These are phyloP conservation scores for Panicum miliaceum DNA, from an alignment of 176 grass and related monocot species.

Conservation along the genomic window DNA sequence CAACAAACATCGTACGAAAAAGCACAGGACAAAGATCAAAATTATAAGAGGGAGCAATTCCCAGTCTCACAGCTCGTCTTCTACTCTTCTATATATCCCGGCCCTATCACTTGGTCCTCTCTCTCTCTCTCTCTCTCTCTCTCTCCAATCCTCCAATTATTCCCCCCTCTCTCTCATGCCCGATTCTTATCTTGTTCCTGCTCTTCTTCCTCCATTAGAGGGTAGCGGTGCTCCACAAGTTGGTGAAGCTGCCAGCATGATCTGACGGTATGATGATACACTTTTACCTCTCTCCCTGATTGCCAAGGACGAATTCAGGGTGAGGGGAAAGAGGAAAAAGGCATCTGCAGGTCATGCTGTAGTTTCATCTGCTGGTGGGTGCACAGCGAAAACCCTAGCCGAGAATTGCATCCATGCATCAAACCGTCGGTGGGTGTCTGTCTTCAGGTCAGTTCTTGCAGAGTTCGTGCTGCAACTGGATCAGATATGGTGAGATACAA, in stretches of 20 bases:
- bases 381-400: conserved; percentile 54
- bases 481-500: conserved; percentile 27
- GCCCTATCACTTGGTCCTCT: neutral
- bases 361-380: conserved; percentile 76
- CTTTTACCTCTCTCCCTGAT: neutral
- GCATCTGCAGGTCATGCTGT: conserved; percentile 67
- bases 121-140: conserved; percentile 13
- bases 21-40: neutral
- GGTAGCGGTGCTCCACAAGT: conserved; percentile 57
- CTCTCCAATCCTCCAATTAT: conserved; percentile 17
- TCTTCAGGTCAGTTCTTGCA: neutral
- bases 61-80: neutral
- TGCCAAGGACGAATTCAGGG: neutral
- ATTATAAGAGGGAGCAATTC: neutral
- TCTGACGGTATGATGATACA: conserved; percentile 53
- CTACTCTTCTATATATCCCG: conserved; percentile 49
- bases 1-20: conserved; percentile 37
- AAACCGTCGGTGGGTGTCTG: neutral
- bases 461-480: neutral
- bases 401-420: neutral
- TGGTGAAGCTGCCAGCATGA: conserved; percentile 88
- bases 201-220: neutral
- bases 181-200: conserved; percentile 3
- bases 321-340: neutral
- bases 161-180: neutral